These are phyloP conservation scores for Anacardium occidentale DNA, from an alignment of 345 rosid genomes.

Conservation along the genomic window DNA sequence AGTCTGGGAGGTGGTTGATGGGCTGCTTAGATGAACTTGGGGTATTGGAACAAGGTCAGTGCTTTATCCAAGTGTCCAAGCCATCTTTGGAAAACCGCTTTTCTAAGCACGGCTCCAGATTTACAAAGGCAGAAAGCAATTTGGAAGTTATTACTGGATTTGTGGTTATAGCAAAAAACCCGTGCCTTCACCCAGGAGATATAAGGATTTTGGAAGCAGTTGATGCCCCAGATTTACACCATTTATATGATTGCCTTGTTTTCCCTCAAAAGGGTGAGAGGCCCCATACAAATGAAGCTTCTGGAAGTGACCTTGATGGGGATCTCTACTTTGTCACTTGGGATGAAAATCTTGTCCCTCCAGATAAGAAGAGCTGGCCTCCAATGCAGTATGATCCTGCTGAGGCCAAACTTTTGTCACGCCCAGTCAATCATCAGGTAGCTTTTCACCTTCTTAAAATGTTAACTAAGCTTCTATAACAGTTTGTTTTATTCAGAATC, in stretches of 20 bases:
- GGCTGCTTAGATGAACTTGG: constrained; percentile 88
- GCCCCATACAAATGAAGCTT: constrained; percentile 89
- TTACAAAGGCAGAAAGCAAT: constrained; percentile 50
- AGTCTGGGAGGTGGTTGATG: constrained; percentile 88
- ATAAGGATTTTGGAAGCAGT: constrained; percentile 87
- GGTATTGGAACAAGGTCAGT: constrained; percentile 80
- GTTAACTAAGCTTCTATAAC: constrained; percentile 4
- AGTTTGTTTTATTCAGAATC: neutral
- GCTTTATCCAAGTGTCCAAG: constrained; percentile 81
- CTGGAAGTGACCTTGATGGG: constrained; percentile 98
- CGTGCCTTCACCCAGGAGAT: constrained; percentile 97
- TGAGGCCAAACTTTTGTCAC: constrained; percentile 31
- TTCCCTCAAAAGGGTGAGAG: constrained; percentile 91
- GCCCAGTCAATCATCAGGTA: constrained; percentile 65
- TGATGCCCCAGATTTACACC: constrained; percentile 65
- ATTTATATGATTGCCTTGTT: constrained; percentile 80
- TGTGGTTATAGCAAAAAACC: constrained; percentile 80
- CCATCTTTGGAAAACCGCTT: constrained; percentile 73
- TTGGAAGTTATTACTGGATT: constrained; percentile 58
- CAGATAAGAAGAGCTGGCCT: constrained; percentile 59
- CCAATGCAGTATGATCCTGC: constrained; percentile 71
- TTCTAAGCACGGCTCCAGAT: constrained; percentile 72
- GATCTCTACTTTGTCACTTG: constrained; percentile 88
- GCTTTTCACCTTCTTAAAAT: constrained; percentile 11
- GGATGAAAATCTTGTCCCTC: constrained; percentile 88